Base-by-base conservation (phyloP, 192 early-diverging fungal genomes). In the Coemansia umbellata region DNA sequence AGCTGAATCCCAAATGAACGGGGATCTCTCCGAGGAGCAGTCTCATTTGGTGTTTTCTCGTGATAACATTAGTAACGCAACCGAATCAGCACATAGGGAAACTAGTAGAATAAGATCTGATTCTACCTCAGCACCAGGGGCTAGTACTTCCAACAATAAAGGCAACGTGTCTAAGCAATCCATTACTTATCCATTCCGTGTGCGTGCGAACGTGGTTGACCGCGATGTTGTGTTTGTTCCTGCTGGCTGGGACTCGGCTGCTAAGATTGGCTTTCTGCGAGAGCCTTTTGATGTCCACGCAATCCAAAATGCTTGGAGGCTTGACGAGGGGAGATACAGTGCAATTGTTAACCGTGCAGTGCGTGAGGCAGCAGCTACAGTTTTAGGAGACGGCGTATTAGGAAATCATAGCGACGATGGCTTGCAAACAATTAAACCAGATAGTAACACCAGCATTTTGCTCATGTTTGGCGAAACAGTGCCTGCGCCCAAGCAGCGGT, bases 211-310 rank as follows among this genome's bases (percentile, higher is more conserved):
- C 43, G 85, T 93, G 4, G 84, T 95, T 30, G 94, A 95, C 37
- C 86, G 92, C 31, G 91, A 94, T 53, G 75, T 80, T 26, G 89
- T 95, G 26, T 74, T 91, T 65, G 88, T 97, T 30, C 95, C 95
- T 7, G 69, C 86, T 27, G 95, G 95, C 11, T 97, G 93, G 95
- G 95, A 97, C 68, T 87, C 88, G 15, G 87, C 85, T 79, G 87
- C 86, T 24, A 93, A 94, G 55, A 92, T 98, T 44, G 72, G 81
- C 24, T 81, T 88, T 21, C 50, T 90, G 31, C 80, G 84, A 18
- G 85, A 84, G 50, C 84, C 83, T 14, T 93, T 91, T 58, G 86
- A 89, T 45, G 86, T 84, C 55, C 60, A 81, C 4, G 67, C 73
- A 14, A 55, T 83, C n/a, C 74, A 74, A 32, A 51, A 69, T 3